Percentiles rank a stretch among this genome's conserved stretches.
These are phyloP conservation scores for Magnaporthiopsis rhizophila DNA, from an alignment of 2,329 filamentous ascomycete genomes.

Conservation along the genomic window DNA sequence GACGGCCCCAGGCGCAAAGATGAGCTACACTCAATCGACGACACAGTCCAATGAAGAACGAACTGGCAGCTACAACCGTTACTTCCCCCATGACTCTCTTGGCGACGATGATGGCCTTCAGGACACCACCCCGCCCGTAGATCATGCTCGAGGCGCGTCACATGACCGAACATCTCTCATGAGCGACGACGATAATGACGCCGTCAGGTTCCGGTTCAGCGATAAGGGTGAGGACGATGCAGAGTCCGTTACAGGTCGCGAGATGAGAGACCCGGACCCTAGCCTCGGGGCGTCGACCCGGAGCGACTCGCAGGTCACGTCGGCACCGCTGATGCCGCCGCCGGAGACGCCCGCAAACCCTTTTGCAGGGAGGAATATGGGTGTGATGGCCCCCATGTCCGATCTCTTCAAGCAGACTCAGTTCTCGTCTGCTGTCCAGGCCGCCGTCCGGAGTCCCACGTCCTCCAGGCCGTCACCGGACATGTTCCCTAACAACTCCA, in stretches of 20 bases:
- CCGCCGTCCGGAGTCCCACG: conserved; percentile 37
- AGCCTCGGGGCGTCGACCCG: background rate
- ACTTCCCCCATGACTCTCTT: conserved; percentile 17
- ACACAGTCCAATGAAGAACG: conserved; percentile 50
- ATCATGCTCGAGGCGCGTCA: conserved; percentile 16
- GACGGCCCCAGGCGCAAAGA: conserved; percentile 1
- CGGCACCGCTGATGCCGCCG: conserved; percentile 4
- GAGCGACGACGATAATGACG: conserved; percentile 40
- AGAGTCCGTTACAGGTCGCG: conserved; percentile 16
- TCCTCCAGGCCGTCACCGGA: conserved; percentile 50
- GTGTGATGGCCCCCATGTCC: conserved; percentile 30
- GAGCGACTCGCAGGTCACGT: background rate
- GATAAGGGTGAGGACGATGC: conserved; percentile 29
- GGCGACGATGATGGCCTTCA: conserved; percentile 16
- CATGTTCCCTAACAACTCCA: conserved; percentile 31
- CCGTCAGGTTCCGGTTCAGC: conserved; percentile 36
- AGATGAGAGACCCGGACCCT: background rate
- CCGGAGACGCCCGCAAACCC: conserved; percentile 48
- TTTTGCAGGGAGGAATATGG: conserved; percentile 30
- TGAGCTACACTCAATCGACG: conserved; percentile 34
- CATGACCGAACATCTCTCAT: conserved; percentile 13
- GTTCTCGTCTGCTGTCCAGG: conserved; percentile 41
- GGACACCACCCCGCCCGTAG: conserved; percentile 20
- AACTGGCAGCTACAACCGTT: conserved; percentile 38
- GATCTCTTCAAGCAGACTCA: conserved; percentile 51